Evolutionary conservation across 2,329 filamentous ascomycete species (phyloP).

Genomic region (Teratosphaeria epicoccoides): DNA sequence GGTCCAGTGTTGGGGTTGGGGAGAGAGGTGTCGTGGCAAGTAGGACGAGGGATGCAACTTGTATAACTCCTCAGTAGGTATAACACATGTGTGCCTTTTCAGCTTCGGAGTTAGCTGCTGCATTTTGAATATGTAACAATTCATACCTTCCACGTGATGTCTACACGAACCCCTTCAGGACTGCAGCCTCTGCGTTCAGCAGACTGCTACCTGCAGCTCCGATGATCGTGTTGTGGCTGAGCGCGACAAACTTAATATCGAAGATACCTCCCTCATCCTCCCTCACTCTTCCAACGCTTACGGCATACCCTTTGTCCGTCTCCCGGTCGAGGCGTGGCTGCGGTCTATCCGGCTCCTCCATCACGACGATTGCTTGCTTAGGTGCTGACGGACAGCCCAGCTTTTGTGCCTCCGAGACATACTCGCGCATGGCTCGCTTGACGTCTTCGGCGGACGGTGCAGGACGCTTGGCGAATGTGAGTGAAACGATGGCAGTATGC

Average conservation of each 20-base stretch:
- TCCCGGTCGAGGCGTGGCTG: conserved; percentile 87
- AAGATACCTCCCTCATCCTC: conserved; percentile 83
- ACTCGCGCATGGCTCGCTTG: conserved; percentile 66
- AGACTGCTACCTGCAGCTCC: conserved; percentile 94
- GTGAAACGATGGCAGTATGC: conserved; percentile 86
- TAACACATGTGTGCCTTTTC: too few species aligned
- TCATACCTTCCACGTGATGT: too few species aligned
- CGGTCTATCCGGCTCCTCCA: conserved; percentile 79
- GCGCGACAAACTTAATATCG: conserved; percentile 85
- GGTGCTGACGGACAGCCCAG: conserved; percentile 85
- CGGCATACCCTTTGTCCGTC: conserved; percentile 73
- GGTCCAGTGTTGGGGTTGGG: too few species aligned
- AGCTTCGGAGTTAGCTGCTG: too few species aligned
- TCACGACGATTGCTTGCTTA: conserved; percentile 67
- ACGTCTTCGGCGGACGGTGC: conserved; percentile 66
- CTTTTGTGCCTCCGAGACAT: conserved; percentile 69
- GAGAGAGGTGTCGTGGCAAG: too few species aligned
- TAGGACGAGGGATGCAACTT: too few species aligned
- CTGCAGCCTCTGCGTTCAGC: conserved; percentile 83
- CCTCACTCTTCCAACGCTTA: conserved; percentile 77
- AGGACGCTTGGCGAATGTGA: conserved; percentile 67
- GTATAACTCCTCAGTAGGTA: too few species aligned
- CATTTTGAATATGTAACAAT: too few species aligned
- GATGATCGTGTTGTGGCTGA: conserved; percentile 88
- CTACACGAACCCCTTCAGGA: conserved; percentile 69